These are phyloP conservation scores for Gynochthodes officinalis DNA, from an alignment of 257 asterid genomes.

Conservation along the genomic window DNA sequence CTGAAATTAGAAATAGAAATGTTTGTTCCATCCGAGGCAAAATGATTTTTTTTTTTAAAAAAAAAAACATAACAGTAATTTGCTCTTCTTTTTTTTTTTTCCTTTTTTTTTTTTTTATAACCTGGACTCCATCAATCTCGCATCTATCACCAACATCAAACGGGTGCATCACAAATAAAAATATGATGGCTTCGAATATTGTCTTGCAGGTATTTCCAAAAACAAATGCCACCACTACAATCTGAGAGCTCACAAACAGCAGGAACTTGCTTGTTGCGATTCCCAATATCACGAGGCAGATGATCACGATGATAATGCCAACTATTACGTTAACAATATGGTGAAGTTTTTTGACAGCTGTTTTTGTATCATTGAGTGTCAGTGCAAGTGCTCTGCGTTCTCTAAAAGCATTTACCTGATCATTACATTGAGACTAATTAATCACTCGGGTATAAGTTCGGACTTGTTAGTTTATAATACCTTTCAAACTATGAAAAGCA, in stretches of 20 bases:
- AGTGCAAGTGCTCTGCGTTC: slow-evolving; percentile 87
- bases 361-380: slow-evolving; percentile 84
- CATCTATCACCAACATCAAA: slow-evolving; percentile 92
- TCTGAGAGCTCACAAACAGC: slow-evolving; percentile 79
- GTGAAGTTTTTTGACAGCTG: slow-evolving; percentile 83
- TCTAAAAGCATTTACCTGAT: slow-evolving; percentile 71
- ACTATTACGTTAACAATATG: slow-evolving; percentile 66
- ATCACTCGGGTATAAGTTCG: no score
- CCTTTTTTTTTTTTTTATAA: slow-evolving; percentile 7
- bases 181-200: slow-evolving; percentile 70
- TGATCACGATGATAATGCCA: slow-evolving; percentile 46
- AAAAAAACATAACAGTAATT: neutral
- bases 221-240: slow-evolving; percentile 80
- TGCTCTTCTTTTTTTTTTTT: no score
- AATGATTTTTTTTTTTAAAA: no score
- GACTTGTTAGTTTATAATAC: no score
- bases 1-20: slow-evolving; percentile 40
- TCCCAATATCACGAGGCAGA: slow-evolving; percentile 61
- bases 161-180: slow-evolving; percentile 85
- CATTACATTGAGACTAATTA: neutral
- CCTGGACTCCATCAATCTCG: slow-evolving; percentile 83
- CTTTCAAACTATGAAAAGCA: no score
- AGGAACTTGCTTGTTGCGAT: slow-evolving; percentile 63
- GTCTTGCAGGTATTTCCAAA: slow-evolving; percentile 91
- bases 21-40: no score